Evolutionary conservation across 768 basidiomycete genomes (phyloP).

Genomic region (Auriculariales sp.): DNA sequence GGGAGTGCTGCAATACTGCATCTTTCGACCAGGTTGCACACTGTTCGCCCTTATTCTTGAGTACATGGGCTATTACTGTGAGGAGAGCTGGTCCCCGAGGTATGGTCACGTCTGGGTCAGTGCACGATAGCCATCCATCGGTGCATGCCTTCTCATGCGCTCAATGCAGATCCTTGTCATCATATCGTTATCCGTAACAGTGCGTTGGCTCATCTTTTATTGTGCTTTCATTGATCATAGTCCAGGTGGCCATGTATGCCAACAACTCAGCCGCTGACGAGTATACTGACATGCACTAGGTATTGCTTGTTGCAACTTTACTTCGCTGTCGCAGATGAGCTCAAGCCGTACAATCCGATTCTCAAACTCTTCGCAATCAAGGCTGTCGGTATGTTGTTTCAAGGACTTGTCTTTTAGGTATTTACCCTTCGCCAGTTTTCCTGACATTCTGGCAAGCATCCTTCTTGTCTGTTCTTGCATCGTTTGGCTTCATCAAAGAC

Average conservation of each 20-base stretch:
- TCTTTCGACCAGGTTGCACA: constrained; percentile 49
- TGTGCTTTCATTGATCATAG: neutral
- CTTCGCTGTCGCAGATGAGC: constrained; percentile 33
- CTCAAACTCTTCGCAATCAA: constrained; percentile 61
- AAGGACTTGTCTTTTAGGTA: neutral
- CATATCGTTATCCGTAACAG: constrained; percentile 54
- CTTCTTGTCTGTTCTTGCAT: constrained; percentile 37
- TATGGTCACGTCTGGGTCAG: constrained; percentile 60
- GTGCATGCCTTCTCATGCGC: neutral
- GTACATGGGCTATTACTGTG: constrained; percentile 56
- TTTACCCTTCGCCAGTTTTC: constrained; percentile 30
- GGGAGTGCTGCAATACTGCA: constrained; percentile 61
- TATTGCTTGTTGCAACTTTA: constrained; percentile 66
- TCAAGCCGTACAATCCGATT: constrained; percentile 46
- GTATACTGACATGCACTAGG: no score
- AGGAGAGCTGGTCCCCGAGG: constrained; percentile 48
- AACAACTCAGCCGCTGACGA: no score
- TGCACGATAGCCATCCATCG: constrained; percentile 1
- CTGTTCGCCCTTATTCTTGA: constrained; percentile 47
- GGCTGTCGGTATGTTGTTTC: constrained; percentile 38
- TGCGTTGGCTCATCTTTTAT: constrained; percentile 11
- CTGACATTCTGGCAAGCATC: constrained; percentile 68
- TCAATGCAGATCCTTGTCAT: constrained; percentile 35
- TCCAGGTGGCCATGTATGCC: constrained; percentile 38
- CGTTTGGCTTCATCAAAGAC: constrained; percentile 48